Evolutionary conservation across 2,329 filamentous ascomycete species (phyloP), one percentile per base, ranked within the genome.

Genomic region (Dactylellina drechsleri): DNA sequence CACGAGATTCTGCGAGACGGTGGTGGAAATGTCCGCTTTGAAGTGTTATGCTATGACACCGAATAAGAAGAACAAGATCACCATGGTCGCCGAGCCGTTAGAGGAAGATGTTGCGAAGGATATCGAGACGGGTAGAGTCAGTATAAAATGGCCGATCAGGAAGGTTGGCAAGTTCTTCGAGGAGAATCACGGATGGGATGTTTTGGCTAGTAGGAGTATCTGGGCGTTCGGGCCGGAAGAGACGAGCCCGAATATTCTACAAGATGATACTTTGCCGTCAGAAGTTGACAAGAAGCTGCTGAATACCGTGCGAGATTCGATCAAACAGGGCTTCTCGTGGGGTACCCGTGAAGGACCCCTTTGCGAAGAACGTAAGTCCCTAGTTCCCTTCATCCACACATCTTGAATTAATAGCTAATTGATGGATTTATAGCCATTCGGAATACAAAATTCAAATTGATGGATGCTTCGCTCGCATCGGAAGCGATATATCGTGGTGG

Each of bases 11-110:
- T 97, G 93, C 83, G 95, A 99, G 83, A 99, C 95, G 0, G 94
- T 97, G 26, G 93, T 97, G 43, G 95, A 99, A 82, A 96, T 95
- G 78, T 97, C 93, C 16, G 93, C 93, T 18, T 97, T 96, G 73
- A 97, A 97, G 83, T 99, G 95, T 84, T 99, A 97, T 82, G 94
- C 95, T 20, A 89, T 97, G 79, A 98, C 95, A 1, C 95, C 95
- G 1, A 99, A 99, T 84, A 99, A 99, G 84, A 97, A 97, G 85
- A 99, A 99, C 85, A 97, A 96, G 82, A 91, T 99, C 80, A 98
- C 95, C 41, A 97, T 99, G 92, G 91, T 98, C 68, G 95, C 95
- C 2, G 95, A 99, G 82, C 94, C 95, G 40, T 85, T 99, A 13
- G 95, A 99, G 78, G 91, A 96, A 79, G 95, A 95, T 15, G 96